Evolutionary conservation across 2,329 filamentous ascomycete genomes (phyloP).

Genomic region (Fusarium metavorans): DNA sequence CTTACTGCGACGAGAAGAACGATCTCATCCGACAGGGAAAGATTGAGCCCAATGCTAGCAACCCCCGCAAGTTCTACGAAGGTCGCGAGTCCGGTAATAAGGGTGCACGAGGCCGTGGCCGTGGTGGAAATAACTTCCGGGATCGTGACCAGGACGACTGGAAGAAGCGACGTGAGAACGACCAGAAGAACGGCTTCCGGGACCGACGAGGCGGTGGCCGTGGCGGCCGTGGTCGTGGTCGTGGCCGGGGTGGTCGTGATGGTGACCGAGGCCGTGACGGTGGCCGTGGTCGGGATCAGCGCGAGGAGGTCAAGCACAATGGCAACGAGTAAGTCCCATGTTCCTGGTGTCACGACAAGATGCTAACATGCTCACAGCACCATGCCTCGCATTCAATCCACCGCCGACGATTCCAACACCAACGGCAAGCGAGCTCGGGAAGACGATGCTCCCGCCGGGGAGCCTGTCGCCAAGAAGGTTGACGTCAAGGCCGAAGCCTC

Average conservation of each 20-base stretch:
- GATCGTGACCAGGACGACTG: conserved; percentile 67
- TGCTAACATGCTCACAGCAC: conserved; percentile 36
- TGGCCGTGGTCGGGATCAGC: conserved; percentile 53
- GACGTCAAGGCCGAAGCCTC: conserved; percentile 61
- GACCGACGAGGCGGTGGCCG: conserved; percentile 59
- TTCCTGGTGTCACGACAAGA: background rate
- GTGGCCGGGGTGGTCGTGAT: conserved; percentile 57
- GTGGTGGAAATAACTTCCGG: conserved; percentile 52
- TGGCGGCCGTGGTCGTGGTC: conserved; percentile 58
- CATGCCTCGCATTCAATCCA: conserved; percentile 59
- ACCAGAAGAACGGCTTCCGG: conserved; percentile 71
- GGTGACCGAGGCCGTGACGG: conserved; percentile 56
- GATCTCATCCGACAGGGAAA: conserved; percentile 78
- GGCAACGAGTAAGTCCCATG: conserved; percentile 42
- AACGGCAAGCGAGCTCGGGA: conserved; percentile 69
- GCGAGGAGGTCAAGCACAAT: conserved; percentile 42
- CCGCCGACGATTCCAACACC: conserved; percentile 50
- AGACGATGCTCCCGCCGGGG: conserved; percentile 58
- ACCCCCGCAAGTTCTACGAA: conserved; percentile 62
- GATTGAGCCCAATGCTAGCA: conserved; percentile 67
- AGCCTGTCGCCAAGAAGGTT: conserved; percentile 71
- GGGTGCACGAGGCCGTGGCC: conserved; percentile 54
- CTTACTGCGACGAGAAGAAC: conserved; percentile 84
- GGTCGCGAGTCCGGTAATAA: conserved; percentile 56
- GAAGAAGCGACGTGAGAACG: conserved; percentile 73